Evolutionary conservation across 1,139 yeast genomes (phyloP).

Genomic region (Lodderomyces jiufengensis): DNA sequence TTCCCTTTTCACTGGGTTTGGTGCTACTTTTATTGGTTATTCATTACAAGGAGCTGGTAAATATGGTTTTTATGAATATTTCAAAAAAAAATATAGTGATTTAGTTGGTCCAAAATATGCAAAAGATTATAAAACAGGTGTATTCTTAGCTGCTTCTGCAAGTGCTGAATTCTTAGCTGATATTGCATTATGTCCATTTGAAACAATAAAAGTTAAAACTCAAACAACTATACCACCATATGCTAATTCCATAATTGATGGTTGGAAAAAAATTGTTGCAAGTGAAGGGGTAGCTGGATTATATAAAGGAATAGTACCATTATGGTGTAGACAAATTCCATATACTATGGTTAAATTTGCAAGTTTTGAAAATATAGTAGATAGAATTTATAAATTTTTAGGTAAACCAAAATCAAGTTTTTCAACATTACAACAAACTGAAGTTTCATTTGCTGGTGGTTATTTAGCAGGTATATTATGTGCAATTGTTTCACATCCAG

Average conservation of each 20-base stretch:
- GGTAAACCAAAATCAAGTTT: conserved; percentile 41
- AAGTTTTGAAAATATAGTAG: conserved; percentile 85
- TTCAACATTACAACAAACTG: conserved; percentile 68
- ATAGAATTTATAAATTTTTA: conserved; percentile 55
- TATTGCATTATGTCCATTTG: conserved; percentile 84
- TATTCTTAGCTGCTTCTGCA: conserved; percentile 82
- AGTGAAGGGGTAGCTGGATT: conserved; percentile 68
- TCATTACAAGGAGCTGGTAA: conserved; percentile 95
- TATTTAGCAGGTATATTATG: conserved; percentile 95
- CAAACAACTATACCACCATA: conserved; percentile 89
- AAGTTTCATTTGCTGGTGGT: conserved; percentile 91
- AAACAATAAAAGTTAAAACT: conserved; percentile 87
- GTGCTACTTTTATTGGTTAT: conserved; percentile 89
- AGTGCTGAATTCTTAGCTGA: conserved; percentile 93
- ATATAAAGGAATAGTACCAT: conserved; percentile 83
- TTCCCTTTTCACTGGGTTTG: conserved; percentile 79
- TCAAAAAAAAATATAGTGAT: conserved; percentile 73
- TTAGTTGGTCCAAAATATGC: conserved; percentile 64
- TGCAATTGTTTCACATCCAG: conserved; percentile 93
- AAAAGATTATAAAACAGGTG: conserved; percentile 62
- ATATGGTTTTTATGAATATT: conserved; percentile 88
- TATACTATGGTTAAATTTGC: conserved; percentile 97
- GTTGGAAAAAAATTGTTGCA: conserved; percentile 62
- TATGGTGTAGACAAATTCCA: conserved; percentile 94
- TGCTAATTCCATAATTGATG: conserved; percentile 60